Evolutionary conservation across 345 rosid genomes (phyloP).

Genomic region (Camelina neglecta): DNA sequence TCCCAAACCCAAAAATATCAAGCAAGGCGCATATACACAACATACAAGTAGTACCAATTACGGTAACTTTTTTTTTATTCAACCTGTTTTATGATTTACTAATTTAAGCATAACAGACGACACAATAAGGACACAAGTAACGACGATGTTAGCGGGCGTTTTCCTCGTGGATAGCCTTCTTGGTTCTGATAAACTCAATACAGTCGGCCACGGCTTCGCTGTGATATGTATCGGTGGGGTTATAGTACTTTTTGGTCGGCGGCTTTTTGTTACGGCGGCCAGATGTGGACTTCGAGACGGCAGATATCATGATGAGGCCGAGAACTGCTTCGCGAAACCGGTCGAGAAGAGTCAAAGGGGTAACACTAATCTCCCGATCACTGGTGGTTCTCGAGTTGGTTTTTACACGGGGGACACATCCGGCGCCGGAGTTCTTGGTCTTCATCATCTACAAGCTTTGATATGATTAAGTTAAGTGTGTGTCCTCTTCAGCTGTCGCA

Average conservation of each 20-base stretch:
- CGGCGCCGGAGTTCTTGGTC: constrained; percentile 40
- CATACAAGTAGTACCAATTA: background rate
- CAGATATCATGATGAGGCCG: constrained; percentile 74
- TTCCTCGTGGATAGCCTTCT: constrained; percentile 44
- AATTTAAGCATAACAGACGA: background rate
- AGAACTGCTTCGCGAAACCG: constrained; percentile 67
- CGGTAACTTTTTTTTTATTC: too few species aligned
- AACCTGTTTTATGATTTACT: background rate
- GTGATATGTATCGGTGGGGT: constrained; percentile 53
- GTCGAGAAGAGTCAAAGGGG: constrained; percentile 56
- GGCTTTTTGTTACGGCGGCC: constrained; percentile 21
- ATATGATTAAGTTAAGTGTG: background rate
- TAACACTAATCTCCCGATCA: constrained; percentile 32
- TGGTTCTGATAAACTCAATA: constrained; percentile 81
- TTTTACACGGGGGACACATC: constrained; percentile 63
- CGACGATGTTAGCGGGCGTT: constrained; percentile 15
- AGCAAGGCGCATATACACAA: too few species aligned
- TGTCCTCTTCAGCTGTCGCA: constrained; percentile 31
- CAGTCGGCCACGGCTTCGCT: constrained; percentile 81
- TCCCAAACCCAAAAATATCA: too few species aligned
- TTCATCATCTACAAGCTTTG: constrained; percentile 26
- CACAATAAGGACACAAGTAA: constrained; percentile 1
- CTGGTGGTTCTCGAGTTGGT: constrained; percentile 12
- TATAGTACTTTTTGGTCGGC: constrained; percentile 7
- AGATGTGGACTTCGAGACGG: constrained; percentile 55